These are phyloP conservation scores for Inonotus obliquus DNA, from an alignment of 1,284 basidiomycete genomes.

Conservation along the genomic window DNA sequence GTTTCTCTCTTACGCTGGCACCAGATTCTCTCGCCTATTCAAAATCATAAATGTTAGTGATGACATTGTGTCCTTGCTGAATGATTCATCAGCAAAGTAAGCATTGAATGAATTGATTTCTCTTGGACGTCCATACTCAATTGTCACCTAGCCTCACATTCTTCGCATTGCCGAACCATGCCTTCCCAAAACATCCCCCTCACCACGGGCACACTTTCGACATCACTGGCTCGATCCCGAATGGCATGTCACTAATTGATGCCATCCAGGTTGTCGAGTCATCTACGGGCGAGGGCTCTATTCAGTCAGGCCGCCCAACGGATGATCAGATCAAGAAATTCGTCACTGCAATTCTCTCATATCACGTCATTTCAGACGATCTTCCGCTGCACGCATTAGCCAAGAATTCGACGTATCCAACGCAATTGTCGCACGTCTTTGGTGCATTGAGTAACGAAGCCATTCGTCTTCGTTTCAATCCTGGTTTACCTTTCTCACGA, in stretches of 20 bases:
- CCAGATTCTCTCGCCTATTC: slow-evolving; percentile 36
- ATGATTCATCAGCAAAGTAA: slow-evolving; percentile 37
- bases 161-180: slow-evolving; percentile 47
- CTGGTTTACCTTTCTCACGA: slow-evolving; percentile 31
- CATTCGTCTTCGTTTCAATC: slow-evolving; percentile 50
- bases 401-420: slow-evolving; percentile 57
- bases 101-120: slow-evolving; percentile 9
- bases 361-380: slow-evolving; percentile 54
- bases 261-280: slow-evolving; percentile 2
- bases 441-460: slow-evolving; percentile 49
- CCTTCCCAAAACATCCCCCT: slow-evolving; percentile 31
- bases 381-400: slow-evolving; percentile 40
- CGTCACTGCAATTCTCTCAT: slow-evolving; percentile 51
- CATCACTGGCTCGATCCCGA: background rate
- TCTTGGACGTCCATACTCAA: background rate
- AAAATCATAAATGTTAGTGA: slow-evolving; percentile 44
- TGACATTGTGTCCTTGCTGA: slow-evolving; percentile 36
- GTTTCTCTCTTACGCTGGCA: background rate
- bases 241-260: slow-evolving; percentile 12
- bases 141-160: slow-evolving; percentile 41
- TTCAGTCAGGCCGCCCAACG: slow-evolving; percentile 26
- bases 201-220: slow-evolving; percentile 2
- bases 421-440: slow-evolving; percentile 47
- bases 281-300: background rate
- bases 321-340: slow-evolving; percentile 52